These are phyloP conservation scores for Apiospora aurea DNA, from an alignment of 2,329 filamentous ascomycete species.

Conservation along the genomic window DNA sequence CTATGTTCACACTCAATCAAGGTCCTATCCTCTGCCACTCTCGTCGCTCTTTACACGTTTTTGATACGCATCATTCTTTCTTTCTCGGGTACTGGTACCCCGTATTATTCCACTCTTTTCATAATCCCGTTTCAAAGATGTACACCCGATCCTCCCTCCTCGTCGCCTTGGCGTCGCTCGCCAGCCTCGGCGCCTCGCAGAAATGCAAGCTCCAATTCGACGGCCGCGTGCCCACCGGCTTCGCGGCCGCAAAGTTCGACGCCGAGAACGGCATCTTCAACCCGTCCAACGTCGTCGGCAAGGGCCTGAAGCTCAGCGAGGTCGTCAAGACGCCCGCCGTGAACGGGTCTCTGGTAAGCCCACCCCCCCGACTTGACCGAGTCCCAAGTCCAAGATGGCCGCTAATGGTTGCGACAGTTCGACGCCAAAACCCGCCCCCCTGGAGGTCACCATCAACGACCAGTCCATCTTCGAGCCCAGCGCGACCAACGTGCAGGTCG, in stretches of 20 bases:
- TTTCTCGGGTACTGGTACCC: conserved; percentile 6
- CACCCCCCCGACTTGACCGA: too few relatives aligned
- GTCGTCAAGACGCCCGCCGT: conserved; percentile 41
- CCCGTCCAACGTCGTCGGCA: conserved; percentile 59
- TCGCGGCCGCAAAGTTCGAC: conserved; percentile 50
- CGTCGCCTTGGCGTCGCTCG: conserved; percentile 14
- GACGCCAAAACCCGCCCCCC: conserved; percentile 53
- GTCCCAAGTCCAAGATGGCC: background rate
- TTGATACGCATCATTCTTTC: background rate
- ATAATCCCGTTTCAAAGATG: background rate
- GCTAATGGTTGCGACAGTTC: conserved; percentile 43
- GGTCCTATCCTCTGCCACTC: background rate
- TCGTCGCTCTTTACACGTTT: background rate
- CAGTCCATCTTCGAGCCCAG: conserved; percentile 64
- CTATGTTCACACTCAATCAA: background rate
- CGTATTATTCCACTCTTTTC: conserved; percentile 9
- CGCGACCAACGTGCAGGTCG: conserved; percentile 57
- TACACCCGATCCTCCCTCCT: background rate
- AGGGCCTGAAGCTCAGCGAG: conserved; percentile 34
- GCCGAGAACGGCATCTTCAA: conserved; percentile 53
- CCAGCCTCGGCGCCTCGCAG: conserved; percentile 34
- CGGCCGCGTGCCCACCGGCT: conserved; percentile 51
- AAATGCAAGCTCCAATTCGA: conserved; percentile 53
- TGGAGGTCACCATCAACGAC: conserved; percentile 64
- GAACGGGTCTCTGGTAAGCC: conserved; percentile 47